These are phyloP conservation scores for Agrocybe pediades DNA, from an alignment of 768 basidiomycete genomes.

Conservation along the genomic window DNA sequence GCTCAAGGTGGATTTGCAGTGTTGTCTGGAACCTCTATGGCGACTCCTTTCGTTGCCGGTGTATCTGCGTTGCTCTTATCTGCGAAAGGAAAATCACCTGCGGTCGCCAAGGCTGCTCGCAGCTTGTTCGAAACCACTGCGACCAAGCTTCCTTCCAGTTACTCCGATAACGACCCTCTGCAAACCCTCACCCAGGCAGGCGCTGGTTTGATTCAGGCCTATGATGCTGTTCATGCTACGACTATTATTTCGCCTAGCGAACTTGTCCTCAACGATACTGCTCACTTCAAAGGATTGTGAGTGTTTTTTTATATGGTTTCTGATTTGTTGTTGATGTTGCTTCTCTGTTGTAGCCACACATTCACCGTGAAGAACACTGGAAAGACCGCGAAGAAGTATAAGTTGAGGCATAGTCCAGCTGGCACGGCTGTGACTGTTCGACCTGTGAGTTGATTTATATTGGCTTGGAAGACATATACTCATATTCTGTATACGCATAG, in stretches of 20 bases:
- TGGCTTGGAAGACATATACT: background rate
- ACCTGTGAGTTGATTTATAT: slow-evolving; percentile 26
- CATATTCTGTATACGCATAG: slow-evolving; percentile 20
- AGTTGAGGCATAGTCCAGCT: slow-evolving; percentile 54
- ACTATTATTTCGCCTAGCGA: slow-evolving; percentile 57
- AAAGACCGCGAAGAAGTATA: slow-evolving; percentile 41
- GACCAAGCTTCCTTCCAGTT: slow-evolving; percentile 39
- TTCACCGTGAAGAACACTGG: slow-evolving; percentile 57
- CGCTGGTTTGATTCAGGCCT: slow-evolving; percentile 58
- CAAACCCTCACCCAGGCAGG: slow-evolving; percentile 57
- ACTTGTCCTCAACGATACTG: slow-evolving; percentile 65
- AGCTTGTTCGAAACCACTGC: slow-evolving; percentile 53
- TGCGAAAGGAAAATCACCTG: slow-evolving; percentile 33
- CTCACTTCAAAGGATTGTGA: slow-evolving; percentile 47
- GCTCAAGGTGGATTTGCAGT: slow-evolving; percentile 35
- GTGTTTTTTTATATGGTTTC: slow-evolving; percentile 15
- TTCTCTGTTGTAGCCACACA: slow-evolving; percentile 35
- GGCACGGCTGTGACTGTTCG: slow-evolving; percentile 51
- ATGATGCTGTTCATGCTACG: slow-evolving; percentile 53
- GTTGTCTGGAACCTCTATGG: slow-evolving; percentile 42
- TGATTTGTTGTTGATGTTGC: background rate
- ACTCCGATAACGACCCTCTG: slow-evolving; percentile 49
- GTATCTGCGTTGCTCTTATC: slow-evolving; percentile 41
- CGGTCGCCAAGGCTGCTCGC: slow-evolving; percentile 30
- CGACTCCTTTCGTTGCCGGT: slow-evolving; percentile 44